These are phyloP conservation scores for Ophioceras dolichostomum DNA, from an alignment of 2,329 filamentous ascomycete genomes.

Conservation along the genomic window DNA sequence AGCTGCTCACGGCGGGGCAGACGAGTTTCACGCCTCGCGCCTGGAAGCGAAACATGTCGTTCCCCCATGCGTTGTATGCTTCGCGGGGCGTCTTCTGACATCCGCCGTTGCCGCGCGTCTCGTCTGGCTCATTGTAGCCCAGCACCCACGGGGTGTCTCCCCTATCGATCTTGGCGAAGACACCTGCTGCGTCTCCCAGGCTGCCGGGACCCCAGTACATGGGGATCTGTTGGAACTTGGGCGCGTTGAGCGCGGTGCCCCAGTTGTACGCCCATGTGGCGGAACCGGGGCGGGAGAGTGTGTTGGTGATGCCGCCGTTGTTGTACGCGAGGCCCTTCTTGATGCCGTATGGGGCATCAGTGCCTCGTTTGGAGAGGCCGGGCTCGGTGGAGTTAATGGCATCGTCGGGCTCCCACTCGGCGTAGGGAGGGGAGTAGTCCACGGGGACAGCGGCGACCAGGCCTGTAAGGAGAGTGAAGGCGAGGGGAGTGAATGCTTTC, in stretches of 20 bases:
- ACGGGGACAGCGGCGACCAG: too few species aligned
- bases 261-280: constrained; percentile 9
- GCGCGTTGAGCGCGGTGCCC: constrained; percentile 3
- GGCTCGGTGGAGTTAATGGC: too few species aligned
- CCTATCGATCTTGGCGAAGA: constrained; percentile 3
- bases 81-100: constrained; percentile 2
- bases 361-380: too few species aligned
- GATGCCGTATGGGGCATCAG: constrained; percentile 6
- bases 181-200: not conserved
- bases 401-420: too few species aligned
- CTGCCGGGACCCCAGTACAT: constrained; percentile 5
- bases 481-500: too few species aligned
- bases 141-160: constrained; percentile 7
- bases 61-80: constrained; percentile 6
- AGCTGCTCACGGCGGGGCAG: constrained; percentile 7
- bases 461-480: too few species aligned
- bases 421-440: too few species aligned
- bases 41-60: constrained; percentile 6
- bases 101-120: constrained; percentile 3
- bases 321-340: constrained; percentile 8
- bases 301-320: constrained; percentile 2
- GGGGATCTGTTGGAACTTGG: constrained; percentile 7
- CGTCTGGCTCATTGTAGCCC: constrained; percentile 10
- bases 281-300: constrained; percentile 3
- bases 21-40: constrained; percentile 6